Percentiles rank a stretch among this genome's conserved stretches.
These are phyloP conservation scores for Striga asiatica DNA, from an alignment of 257 asterid genomes.

Conservation along the genomic window DNA sequence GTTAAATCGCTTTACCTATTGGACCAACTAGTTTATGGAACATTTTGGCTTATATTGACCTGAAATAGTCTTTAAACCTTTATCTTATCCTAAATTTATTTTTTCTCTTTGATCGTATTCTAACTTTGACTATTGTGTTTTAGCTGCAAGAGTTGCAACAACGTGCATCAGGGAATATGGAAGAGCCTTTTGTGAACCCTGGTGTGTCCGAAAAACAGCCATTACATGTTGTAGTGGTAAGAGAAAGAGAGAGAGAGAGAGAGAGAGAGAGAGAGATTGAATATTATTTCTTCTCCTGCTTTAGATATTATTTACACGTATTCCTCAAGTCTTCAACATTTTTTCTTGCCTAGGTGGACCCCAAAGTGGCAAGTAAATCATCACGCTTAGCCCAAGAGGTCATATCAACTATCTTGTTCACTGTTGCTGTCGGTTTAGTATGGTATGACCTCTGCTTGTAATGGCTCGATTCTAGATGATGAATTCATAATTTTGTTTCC, in stretches of 20 bases:
- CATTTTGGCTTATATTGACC: neutral
- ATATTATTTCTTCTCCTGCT: constrained; percentile 5
- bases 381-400: constrained; percentile 58
- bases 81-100: neutral
- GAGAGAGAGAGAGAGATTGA: too few relatives aligned
- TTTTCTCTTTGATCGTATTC: neutral
- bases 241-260: neutral
- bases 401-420: constrained; percentile 52
- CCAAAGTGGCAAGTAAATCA: constrained; percentile 47
- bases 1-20: neutral
- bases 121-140: constrained; percentile 18
- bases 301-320: neutral
- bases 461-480: neutral
- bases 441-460: constrained; percentile 34
- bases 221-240: constrained; percentile 69
- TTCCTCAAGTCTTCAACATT: constrained; percentile 4
- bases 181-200: constrained; percentile 50
- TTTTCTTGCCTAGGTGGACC: constrained; percentile 43
- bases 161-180: constrained; percentile 58
- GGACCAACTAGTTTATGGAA: neutral
- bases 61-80: neutral
- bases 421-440: constrained; percentile 51
- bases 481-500: neutral
- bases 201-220: constrained; percentile 72
- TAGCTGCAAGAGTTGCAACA: constrained; percentile 74